Conservation (phyloP, 83 land plant species). For the Picea abies region DNA sequence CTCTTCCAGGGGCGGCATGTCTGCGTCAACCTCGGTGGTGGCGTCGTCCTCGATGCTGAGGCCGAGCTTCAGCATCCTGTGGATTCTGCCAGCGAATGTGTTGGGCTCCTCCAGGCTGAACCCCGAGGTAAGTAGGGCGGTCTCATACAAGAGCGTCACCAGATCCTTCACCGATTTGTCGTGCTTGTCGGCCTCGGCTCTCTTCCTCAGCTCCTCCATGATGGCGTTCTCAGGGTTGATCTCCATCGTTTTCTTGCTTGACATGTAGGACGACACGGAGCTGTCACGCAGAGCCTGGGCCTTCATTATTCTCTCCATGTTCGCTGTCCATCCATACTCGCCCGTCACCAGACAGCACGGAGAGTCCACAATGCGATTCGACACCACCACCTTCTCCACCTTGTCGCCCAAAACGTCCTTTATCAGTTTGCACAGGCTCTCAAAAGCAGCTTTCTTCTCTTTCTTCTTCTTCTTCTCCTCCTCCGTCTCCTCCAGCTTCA, state of each 20-base stretch:
- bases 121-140: conserved; percentile 39
- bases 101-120: conserved; percentile 36
- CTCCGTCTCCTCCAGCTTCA: conserved; percentile 40
- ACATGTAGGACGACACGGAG: conserved; percentile 64
- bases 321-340: conserved; percentile 72
- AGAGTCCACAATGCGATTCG: conserved; percentile 70
- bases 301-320: conserved; percentile 67
- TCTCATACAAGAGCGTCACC: conserved; percentile 20
- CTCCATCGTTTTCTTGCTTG: conserved; percentile 70
- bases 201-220: conserved; percentile 32
- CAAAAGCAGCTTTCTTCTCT: conserved; percentile 34
- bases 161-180: conserved; percentile 6
- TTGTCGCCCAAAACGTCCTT: conserved; percentile 37
- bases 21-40: conserved; percentile 20
- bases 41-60: conserved; percentile 31
- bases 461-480: conserved; percentile 58
- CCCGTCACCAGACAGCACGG: conserved; percentile 77
- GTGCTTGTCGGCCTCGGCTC: conserved; percentile 1
- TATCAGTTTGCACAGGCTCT: conserved; percentile 36
- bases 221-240: conserved; percentile 49
- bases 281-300: conserved; percentile 42
- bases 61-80: conserved; percentile 43
- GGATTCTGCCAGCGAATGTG: conserved; percentile 31
- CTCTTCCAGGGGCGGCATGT: conserved; percentile 34
- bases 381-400: conserved; percentile 80